Base-by-base conservation (phyloP, 2,329 filamentous ascomycete species). In the Blastomyces parvus region DNA sequence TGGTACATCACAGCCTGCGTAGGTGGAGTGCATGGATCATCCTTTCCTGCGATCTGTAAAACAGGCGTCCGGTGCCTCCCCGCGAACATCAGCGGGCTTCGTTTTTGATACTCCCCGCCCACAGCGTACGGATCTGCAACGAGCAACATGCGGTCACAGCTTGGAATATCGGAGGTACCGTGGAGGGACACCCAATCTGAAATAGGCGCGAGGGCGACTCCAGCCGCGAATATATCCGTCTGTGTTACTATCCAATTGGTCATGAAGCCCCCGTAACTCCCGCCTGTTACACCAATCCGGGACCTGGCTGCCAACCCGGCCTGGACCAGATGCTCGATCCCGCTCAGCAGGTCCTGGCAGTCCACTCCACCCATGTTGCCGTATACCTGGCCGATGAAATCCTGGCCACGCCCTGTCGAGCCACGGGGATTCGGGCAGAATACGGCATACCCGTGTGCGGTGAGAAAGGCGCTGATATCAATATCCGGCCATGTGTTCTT, bases 221-320 rank as follows among this genome's bases (percentile, higher is more conserved):
- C 22, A 1, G 56, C 56, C 25, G 56, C 56, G 19, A 58, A 58
- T 38, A 33, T 9, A 9, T 44, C 55, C 17, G 55, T 58, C 25
- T 58, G 33, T 25, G 55, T 58, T 13, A 58, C 33, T 22, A 58
- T 58, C 55, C 55, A 58, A 17, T 58, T 42, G 11, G 55, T 58
- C 55, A 58, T 58, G 55, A 58, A 42, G 1, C 55, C 55, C 9
- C 36, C 30, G 27, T 58, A 40, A 42, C 55, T 42, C 38, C 55
- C 30, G n/a, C 55, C 55, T 11, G 55, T 58, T 40, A 58, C 55
- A 22, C 36, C 55, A 38, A 58, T 38, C 11, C 36, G n/a, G 9
- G 36, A 58, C 22, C 33, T 25, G 33, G 19, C 7, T 58, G 55
- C 55, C 33, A 58, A n/a, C 3, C 55, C 30, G 55, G 30, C 22